Conservation (phyloP, 305 asterid genomes). For the Fraxinus sp. region DNA sequence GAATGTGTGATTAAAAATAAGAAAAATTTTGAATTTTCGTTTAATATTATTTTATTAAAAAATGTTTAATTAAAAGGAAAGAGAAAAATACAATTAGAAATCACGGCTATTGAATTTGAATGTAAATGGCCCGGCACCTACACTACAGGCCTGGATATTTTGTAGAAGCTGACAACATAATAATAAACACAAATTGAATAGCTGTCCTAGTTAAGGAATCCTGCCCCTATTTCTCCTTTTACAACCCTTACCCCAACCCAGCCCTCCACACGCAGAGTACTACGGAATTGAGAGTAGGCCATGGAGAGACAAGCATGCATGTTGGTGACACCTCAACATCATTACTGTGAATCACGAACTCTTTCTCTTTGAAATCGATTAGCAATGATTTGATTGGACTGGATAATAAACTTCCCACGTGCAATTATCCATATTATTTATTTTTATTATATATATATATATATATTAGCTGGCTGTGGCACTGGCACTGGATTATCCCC, state of each 20-base stretch:
- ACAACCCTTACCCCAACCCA: background rate
- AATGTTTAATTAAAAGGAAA: too few species aligned
- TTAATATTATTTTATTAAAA: too few species aligned
- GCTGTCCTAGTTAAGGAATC: conserved; percentile 37
- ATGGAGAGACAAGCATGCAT: conserved; percentile 36
- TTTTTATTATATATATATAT: too few species aligned
- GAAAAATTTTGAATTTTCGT: too few species aligned
- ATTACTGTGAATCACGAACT: background rate
- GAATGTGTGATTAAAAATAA: too few species aligned
- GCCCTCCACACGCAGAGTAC: background rate
- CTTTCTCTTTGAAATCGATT: too few species aligned
- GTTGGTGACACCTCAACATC: conserved; percentile 36
- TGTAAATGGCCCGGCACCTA: background rate
- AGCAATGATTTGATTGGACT: conserved; percentile 46
- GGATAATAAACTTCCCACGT: background rate
- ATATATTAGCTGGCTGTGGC: background rate
- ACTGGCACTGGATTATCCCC: background rate
- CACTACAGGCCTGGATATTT: conserved; percentile 14
- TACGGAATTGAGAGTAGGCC: background rate
- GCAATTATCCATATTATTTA: too few species aligned
- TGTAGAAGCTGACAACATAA: conserved; percentile 6
- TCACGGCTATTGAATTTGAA: too few species aligned
- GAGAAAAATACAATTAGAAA: too few species aligned
- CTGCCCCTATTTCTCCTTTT: background rate
- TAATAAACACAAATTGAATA: conserved; percentile 10